Percentiles rank a stretch among this genome's conserved stretches.
phyloP scores from a whole-genome alignment of 1,284 basidiomycete genomes.

The Moesziomyces sp. region DNA sequence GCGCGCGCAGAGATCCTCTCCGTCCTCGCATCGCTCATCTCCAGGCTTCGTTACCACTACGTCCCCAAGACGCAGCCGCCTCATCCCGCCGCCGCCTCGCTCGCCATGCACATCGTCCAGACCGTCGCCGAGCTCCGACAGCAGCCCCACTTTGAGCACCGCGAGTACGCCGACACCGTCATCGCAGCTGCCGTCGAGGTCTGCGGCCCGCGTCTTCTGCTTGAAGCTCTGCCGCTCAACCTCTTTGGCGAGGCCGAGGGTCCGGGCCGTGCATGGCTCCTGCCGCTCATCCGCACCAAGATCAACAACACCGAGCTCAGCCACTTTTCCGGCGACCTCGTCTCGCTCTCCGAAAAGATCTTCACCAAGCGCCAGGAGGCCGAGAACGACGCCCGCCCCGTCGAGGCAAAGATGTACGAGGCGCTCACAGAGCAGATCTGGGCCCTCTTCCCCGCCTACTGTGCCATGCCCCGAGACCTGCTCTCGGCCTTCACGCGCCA shows the following conservation, averaged over 20 bases:
- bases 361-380: constrained; percentile 75
- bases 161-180: constrained; percentile 85
- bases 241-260: constrained; percentile 70
- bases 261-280: constrained; percentile 84
- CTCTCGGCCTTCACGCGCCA: constrained; percentile 48
- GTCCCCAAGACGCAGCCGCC: constrained; percentile 64
- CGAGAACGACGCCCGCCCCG: constrained; percentile 75
- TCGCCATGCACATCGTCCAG: constrained; percentile 80
- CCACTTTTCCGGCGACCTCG: constrained; percentile 90
- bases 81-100: constrained; percentile 72
- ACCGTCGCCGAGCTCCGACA: constrained; percentile 80
- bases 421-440: constrained; percentile 92
- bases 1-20: constrained; percentile 59
- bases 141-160: constrained; percentile 87
- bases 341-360: constrained; percentile 91
- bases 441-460: constrained; percentile 75
- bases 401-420: constrained; percentile 93
- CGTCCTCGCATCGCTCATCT: constrained; percentile 57
- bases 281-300: constrained; percentile 85
- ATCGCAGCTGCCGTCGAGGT: constrained; percentile 85
- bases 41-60: constrained; percentile 56
- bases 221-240: constrained; percentile 84
- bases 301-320: constrained; percentile 81
- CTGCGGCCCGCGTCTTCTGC: constrained; percentile 83
- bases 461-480: constrained; percentile 86